Conservation (phyloP, 345 rosid genomes). For the Ceriops decandra region DNA sequence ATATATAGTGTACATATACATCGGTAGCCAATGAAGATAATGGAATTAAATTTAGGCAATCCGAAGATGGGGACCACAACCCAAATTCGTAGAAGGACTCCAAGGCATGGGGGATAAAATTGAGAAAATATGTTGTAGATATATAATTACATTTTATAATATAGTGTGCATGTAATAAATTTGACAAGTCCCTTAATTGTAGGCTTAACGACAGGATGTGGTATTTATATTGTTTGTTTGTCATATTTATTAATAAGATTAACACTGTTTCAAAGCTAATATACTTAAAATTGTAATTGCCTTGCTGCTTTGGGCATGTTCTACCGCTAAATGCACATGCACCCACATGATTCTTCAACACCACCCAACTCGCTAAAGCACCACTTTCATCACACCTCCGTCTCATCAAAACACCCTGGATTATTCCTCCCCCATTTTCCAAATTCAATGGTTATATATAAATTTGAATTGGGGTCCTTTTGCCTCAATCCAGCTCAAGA, state of each 20-base stretch:
- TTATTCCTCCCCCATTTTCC: conserved; percentile 53
- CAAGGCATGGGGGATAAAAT: conserved; percentile 38
- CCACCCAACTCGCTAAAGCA: conserved; percentile 24
- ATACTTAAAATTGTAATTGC: conserved; percentile 25
- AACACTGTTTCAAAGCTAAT: conserved; percentile 32
- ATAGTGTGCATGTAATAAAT: too few species aligned
- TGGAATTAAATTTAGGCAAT: conserved; percentile 7
- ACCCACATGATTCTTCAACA: conserved; percentile 68
- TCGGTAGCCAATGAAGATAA: conserved; percentile 32
- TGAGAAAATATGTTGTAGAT: conserved; percentile 14
- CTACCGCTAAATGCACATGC: conserved; percentile 83
- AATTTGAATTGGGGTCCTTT: conserved; percentile 12
- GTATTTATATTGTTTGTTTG: too few species aligned
- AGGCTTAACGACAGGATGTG: too few species aligned
- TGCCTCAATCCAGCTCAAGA: conserved; percentile 40
- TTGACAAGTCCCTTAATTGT: too few species aligned
- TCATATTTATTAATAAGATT: too few species aligned
- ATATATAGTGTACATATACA: conserved; percentile 28
- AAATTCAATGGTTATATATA: conserved; percentile 40
- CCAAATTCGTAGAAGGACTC: conserved; percentile 29
- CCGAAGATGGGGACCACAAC: conserved; percentile 19
- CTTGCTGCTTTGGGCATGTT: conserved; percentile 54
- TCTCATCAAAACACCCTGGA: conserved; percentile 69
- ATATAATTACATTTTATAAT: too few species aligned
- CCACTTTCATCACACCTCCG: conserved; percentile 20